Evolutionary conservation across 345 rosid genomes (phyloP).

Genomic region (Balakata baccata): DNA sequence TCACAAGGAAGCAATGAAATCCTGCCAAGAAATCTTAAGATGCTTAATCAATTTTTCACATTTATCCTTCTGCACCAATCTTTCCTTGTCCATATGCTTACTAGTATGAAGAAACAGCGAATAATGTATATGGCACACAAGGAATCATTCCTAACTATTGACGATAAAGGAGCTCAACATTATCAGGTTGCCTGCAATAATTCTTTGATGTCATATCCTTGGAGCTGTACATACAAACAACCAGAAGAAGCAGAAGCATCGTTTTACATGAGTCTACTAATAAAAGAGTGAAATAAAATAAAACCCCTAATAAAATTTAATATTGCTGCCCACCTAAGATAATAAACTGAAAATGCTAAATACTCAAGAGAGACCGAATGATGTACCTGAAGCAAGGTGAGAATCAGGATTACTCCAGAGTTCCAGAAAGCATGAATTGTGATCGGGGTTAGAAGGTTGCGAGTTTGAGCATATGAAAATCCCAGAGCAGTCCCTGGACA

Average conservation of each 20-base stretch:
- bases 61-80: background rate
- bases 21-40: background rate
- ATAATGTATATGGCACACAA: background rate
- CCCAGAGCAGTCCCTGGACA: constrained; percentile 65
- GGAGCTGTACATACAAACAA: constrained; percentile 43
- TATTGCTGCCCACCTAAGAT: background rate
- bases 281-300: background rate
- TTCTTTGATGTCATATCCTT: constrained; percentile 84
- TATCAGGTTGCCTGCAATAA: constrained; percentile 52
- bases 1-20: background rate
- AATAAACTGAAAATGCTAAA: constrained; percentile 1
- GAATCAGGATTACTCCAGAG: constrained; percentile 75
- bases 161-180: background rate
- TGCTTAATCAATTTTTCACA: background rate
- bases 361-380: background rate
- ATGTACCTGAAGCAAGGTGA: constrained; percentile 81
- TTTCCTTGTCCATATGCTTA: background rate
- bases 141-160: background rate
- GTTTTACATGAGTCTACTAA: background rate
- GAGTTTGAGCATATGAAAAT: constrained; percentile 82
- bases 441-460: constrained; percentile 77
- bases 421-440: constrained; percentile 85
- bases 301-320: background rate
- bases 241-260: constrained; percentile 1
- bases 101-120: background rate